A percentile compares a stretch with the other conserved stretches of the same genome.
Conservation (phyloP, 345 rosid species). For the Salix brachista region DNA sequence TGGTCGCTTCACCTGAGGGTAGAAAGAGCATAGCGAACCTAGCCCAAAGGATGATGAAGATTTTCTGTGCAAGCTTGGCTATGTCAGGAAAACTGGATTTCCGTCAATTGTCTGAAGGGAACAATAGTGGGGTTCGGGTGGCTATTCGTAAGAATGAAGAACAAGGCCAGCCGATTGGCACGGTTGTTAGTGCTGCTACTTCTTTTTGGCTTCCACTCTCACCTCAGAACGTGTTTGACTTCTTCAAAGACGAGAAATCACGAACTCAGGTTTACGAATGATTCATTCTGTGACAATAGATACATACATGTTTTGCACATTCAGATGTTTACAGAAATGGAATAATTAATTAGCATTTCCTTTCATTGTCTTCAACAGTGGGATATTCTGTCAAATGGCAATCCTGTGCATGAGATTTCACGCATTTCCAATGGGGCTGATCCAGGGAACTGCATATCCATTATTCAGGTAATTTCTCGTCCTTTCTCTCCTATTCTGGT, state of each 20-base stretch:
- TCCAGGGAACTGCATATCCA: constrained; percentile 44
- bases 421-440: constrained; percentile 38
- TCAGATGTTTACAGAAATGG: too few species aligned
- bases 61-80: constrained; percentile 41
- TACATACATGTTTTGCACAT: not conserved
- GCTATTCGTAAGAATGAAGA: constrained; percentile 35
- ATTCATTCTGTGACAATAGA: not conserved
- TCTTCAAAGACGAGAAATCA: constrained; percentile 31
- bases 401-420: constrained; percentile 41
- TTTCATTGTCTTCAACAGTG: constrained; percentile 40
- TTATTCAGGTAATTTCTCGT: constrained; percentile 40
- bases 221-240: constrained; percentile 40
- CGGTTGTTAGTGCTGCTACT: constrained; percentile 53
- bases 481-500: not conserved
- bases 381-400: constrained; percentile 55
- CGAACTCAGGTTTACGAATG: constrained; percentile 41
- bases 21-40: constrained; percentile 50
- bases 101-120: constrained; percentile 38
- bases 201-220: constrained; percentile 54
- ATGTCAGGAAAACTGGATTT: constrained; percentile 53
- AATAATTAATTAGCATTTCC: not conserved
- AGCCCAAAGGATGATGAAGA: constrained; percentile 61
- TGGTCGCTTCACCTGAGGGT: constrained; percentile 24
- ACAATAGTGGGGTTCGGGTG: constrained; percentile 51
- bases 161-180: constrained; percentile 52